Evolutionary conservation across 2,329 filamentous ascomycete species (phyloP).

Genomic region (Epichloe brachyelytri): DNA sequence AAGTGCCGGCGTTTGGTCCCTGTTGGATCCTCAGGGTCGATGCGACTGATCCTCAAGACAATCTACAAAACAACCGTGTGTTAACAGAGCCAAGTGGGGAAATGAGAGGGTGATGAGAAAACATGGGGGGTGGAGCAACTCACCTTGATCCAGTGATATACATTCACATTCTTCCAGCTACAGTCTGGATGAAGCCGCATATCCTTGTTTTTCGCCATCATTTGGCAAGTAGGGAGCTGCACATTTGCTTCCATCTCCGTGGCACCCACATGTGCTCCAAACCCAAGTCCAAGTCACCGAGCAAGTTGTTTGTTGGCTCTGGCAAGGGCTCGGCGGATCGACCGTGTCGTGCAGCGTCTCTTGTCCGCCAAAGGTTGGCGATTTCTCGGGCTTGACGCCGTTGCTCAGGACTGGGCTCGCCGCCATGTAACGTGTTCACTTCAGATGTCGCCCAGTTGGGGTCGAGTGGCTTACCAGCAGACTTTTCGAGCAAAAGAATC

Average conservation of each 20-base stretch:
- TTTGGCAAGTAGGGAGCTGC: constrained; percentile 77
- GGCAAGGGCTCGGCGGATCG: constrained; percentile 30
- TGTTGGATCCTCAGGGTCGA: constrained; percentile 62
- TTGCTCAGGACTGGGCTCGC: constrained; percentile 49
- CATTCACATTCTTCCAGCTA: constrained; percentile 85
- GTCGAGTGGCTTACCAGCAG: constrained; percentile 63
- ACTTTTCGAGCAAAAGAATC: constrained; percentile 77
- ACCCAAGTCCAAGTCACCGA: constrained; percentile 64
- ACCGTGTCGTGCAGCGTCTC: constrained; percentile 33
- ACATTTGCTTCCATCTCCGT: constrained; percentile 94
- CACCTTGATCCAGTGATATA: constrained; percentile 95
- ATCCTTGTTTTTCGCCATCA: constrained; percentile 61
- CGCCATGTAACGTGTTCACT: constrained; percentile 64
- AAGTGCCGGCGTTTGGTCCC: constrained; percentile 71
- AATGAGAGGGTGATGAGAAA: neutral
- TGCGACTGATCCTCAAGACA: constrained; percentile 79
- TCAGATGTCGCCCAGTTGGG: constrained; percentile 64
- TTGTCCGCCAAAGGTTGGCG: constrained; percentile 39
- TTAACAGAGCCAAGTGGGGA: neutral
- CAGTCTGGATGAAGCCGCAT: constrained; percentile 72
- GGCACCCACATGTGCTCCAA: constrained; percentile 62
- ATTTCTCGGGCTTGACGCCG: constrained; percentile 34
- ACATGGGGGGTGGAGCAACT: constrained; percentile 9
- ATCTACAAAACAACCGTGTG: constrained; percentile 39
- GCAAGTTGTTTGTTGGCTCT: constrained; percentile 51